Percentiles rank a stretch among this genome's conserved stretches.
Evolutionary conservation across 1,139 yeast species (phyloP).

Genomic region (Geotrichum citri-aurantii): DNA sequence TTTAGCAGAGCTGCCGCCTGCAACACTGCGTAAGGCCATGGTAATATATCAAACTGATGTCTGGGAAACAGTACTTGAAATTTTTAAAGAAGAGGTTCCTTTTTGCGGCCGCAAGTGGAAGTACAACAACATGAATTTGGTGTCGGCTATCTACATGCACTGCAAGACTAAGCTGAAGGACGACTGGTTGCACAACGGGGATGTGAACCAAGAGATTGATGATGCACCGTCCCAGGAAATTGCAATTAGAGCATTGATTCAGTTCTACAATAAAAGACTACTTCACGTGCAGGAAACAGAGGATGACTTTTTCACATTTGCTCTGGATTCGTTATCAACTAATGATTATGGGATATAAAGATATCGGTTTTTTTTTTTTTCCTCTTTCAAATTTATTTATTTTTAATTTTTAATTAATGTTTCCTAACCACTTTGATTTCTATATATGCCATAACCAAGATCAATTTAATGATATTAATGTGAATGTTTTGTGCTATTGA

Average conservation of each 20-base stretch:
- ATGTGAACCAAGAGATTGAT: slow-evolving; percentile 66
- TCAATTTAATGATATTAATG: background rate
- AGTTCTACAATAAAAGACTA: slow-evolving; percentile 62
- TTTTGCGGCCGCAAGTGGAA: slow-evolving; percentile 95
- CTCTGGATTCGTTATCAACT: background rate
- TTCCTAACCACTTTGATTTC: background rate
- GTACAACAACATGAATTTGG: slow-evolving; percentile 84
- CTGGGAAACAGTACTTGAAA: slow-evolving; percentile 63
- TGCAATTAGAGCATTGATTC: slow-evolving; percentile 72
- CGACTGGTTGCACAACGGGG: slow-evolving; percentile 85
- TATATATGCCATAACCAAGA: background rate
- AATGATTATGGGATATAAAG: background rate
- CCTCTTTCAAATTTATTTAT: background rate
- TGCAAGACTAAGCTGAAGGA: slow-evolving; percentile 69
- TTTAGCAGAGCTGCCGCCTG: slow-evolving; percentile 42
- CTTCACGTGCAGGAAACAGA: slow-evolving; percentile 24
- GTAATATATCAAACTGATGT: slow-evolving; percentile 54
- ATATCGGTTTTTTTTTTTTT: background rate
- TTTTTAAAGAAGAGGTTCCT: slow-evolving; percentile 73
- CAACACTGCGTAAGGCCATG: slow-evolving; percentile 36
- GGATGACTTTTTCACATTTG: slow-evolving; percentile 11
- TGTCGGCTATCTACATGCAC: slow-evolving; percentile 78
- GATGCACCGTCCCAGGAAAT: slow-evolving; percentile 83
- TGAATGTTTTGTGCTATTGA: background rate
- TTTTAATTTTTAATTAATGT: background rate